A percentile compares a stretch with the other conserved stretches of the same genome.
These are phyloP conservation scores for Flaveria linearis DNA, from an alignment of 129 eudicot species.

Conservation along the genomic window DNA sequence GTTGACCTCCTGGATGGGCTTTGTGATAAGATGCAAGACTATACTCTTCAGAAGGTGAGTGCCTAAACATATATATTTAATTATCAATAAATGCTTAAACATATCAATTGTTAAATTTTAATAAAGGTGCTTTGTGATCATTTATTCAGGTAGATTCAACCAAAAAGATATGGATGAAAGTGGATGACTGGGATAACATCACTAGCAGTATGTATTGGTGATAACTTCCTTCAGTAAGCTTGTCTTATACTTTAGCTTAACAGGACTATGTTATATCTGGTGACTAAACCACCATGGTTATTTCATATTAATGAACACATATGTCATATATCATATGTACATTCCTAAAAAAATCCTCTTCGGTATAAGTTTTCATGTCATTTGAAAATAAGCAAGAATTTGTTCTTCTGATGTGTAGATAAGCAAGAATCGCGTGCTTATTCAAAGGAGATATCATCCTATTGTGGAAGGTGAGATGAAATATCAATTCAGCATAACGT, in stretches of 20 bases:
- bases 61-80: neutral
- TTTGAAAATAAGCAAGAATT: slow-evolving; percentile 11
- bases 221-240: slow-evolving; percentile 41
- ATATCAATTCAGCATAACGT: neutral
- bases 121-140: slow-evolving; percentile 23
- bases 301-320: neutral
- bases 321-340: neutral
- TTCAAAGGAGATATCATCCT: slow-evolving; percentile 92
- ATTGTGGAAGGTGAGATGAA: slow-evolving; percentile 85
- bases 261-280: slow-evolving; percentile 20
- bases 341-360: neutral
- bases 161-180: slow-evolving; percentile 71
- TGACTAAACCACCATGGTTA: slow-evolving; percentile 18
- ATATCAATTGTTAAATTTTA: neutral
- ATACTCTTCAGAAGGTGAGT: slow-evolving; percentile 83
- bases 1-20: slow-evolving; percentile 98
- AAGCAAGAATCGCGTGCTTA: slow-evolving; percentile 93
- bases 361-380: neutral
- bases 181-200: slow-evolving; percentile 70
- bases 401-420: slow-evolving; percentile 45
- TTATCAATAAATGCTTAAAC: neutral
- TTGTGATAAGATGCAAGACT: slow-evolving; percentile 96
- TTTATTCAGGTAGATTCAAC: slow-evolving; percentile 61
- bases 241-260: slow-evolving; percentile 29
- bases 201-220: slow-evolving; percentile 58